Base-by-base conservation (phyloP, 768 basidiomycete species). In the Tephrocybe sp. region DNA sequence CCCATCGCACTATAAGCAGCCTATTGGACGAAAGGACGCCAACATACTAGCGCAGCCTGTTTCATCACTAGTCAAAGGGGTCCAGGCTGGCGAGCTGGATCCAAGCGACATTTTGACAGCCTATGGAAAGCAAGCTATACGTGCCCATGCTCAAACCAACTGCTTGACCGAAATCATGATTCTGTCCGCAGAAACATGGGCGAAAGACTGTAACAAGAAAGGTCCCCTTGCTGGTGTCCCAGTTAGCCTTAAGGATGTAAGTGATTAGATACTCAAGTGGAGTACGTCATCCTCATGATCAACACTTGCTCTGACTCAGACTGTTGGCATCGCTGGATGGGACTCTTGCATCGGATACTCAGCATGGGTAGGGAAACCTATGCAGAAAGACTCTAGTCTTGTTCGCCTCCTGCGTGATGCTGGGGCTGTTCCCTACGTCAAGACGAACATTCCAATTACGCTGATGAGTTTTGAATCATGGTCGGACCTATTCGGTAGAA, bases 391-490 rank as follows among this genome's bases (percentile, higher is more conserved):
- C 44, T 75, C 79, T 4, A 70, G 77, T 3, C 54, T 83, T 6
- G 73, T 83, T 18, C 69, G 70, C 38, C 73, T 86, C 26, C 66
- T 84, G 5, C 77, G 70, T 21, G 75, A 77, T 50, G 83, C 84
- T 1, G 86, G 86, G 27, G 85, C 85, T 0, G 69, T 87, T 27
- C 79, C 83, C 12, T 84, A 76, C 52, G 80, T 80, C 52, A 87
- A 87, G 64, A 87, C 85, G n/a, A 82, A 81, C 38, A 63, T 82
- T 6, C 84, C 83, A 0, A 71, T 74, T 41, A 83, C 79, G 0
- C 74, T 84, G 27, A 68, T 84, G 41, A 79, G 80, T n/a, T 78
- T 79, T 42, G 83, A 83, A 55, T 75, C 80, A 4, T 51, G 64
- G 18, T 82, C 81, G 27, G 79, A 83, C 53, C 66, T 84, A 1